Evolutionary conservation across 169 alveolate genomes (phyloP), one percentile per base, ranked within the genome.

Genomic region (Plasmodium coatneyi): DNA sequence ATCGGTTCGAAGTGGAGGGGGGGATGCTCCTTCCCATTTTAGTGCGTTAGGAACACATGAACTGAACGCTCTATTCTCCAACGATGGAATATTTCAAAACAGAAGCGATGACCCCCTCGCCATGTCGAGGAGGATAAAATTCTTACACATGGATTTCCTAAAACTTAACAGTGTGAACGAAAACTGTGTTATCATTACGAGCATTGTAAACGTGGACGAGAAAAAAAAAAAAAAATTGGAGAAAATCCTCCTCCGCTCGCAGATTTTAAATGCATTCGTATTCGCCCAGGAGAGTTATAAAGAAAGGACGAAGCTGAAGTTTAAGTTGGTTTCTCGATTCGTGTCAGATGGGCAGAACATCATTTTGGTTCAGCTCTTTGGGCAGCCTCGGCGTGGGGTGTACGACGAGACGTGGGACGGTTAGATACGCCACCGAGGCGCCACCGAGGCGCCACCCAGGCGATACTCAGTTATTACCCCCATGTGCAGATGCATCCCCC

Each of bases 291-390:
- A 89, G 82, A 79, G 32, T 60, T 89, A 80, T 79, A 89, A 60
- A 80, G 91, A 89, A 89, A 78, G 52, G 71, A 80, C 94, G 3
- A 80, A 80, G 49, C 28, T 89, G 56, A 79, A 89, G 71, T 89
- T 89, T 60, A 78, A 49, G 49, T 6, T 89, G 1, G 46, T 89
- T 19, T 49, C 72, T 32, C 89, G 94, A 22, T 89, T 89, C 80
- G 72, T 89, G 49, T 89, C 94, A n/a, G 71, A 80, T 89, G 94
- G 94, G 7, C 89, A 79, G 36, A 79, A 89, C 81, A 46, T 89
- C 28, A 41, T 89, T 79, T 89, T 89, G 7, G 25, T 89, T 1
- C 94, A 89, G 19, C 94, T 89, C 30, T 89, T 89, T 66, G 72
- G 70, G 34, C 80, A 89, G 34, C 9, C 71, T 9, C 70, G 66